phyloP scores from a whole-genome alignment of 208 protist genomes.

The Entamoeba dispar region DNA sequence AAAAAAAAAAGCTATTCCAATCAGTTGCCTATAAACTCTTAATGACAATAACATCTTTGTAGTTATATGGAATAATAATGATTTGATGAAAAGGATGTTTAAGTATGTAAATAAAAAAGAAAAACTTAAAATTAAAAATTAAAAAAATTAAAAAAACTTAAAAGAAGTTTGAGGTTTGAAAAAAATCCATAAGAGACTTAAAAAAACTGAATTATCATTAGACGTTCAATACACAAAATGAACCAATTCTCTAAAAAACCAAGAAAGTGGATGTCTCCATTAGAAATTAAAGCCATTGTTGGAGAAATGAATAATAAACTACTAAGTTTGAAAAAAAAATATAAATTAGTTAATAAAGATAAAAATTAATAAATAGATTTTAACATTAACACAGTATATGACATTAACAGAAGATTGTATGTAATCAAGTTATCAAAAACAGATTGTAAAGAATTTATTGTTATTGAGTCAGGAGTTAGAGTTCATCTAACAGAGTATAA shows the following conservation, averaged over 20 bases:
- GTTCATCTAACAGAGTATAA: neutral
- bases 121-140: no score
- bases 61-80: no score
- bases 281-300: neutral
- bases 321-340: neutral
- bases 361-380: neutral
- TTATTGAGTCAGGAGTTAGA: neutral
- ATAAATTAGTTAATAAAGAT: neutral
- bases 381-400: neutral
- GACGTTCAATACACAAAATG: neutral
- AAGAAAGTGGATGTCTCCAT: neutral
- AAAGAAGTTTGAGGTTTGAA: no score
- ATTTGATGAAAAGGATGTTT: no score
- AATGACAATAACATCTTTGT: no score
- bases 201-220: no score
- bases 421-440: neutral
- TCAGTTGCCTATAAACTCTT: no score
- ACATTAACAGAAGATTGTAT: neutral
- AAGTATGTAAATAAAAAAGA: no score
- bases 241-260: neutral
- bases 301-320: neutral
- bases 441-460: neutral
- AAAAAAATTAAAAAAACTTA: no score
- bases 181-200: no score
- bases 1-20: no score